Base-by-base conservation (phyloP, 345 rosid species). In the Aquilaria sinensis region DNA sequence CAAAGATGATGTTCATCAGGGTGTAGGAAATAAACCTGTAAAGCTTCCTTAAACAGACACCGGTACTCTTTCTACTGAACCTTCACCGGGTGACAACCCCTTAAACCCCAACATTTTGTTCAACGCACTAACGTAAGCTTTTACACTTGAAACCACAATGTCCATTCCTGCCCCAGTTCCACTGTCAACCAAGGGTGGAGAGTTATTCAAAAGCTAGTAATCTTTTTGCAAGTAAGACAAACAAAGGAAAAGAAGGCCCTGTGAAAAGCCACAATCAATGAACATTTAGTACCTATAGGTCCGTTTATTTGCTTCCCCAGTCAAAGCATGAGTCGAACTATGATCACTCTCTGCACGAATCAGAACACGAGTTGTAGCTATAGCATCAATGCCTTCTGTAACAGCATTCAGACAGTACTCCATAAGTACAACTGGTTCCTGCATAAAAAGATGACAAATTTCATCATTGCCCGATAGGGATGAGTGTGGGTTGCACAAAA, bases 381-480 rank as follows among this genome's bases (percentile, higher is more conserved):
- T 91, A 10, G 96, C 99, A 78, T 95, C 99, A 10, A 95, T 91
- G 70, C 96, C 97, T 85, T 81, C 96, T 61, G 99, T 84, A 58
- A 85, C 95, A 9, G 97, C 90, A 56, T 11, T 87, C 90, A 95
- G 48, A 59, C 96, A 88, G 78, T 86, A 90, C 74, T 91, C 99
- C 0, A 88, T 91, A 71, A 95, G 90, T 47, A 82, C 66, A 15
- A 69, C 83, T 0, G 90, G 85, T 70, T 80, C 91, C 99, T 94
- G 74, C 61, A 65, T n/a, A 15, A n/a, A 13, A 29, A 6, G 6
- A 41, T 37, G 14, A 6, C 45, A 54, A 50, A 1, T 11, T 48
- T 12, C 12, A 51, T 47, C 14, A 68, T 57, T 37, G 47, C 57
- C 13, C 41, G 10, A 10, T 43, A 57, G 37, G 23, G 23, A 23